phyloP scores from a whole-genome alignment of 192 early-diverging fungal species.

The Backusella liffmaniae region DNA sequence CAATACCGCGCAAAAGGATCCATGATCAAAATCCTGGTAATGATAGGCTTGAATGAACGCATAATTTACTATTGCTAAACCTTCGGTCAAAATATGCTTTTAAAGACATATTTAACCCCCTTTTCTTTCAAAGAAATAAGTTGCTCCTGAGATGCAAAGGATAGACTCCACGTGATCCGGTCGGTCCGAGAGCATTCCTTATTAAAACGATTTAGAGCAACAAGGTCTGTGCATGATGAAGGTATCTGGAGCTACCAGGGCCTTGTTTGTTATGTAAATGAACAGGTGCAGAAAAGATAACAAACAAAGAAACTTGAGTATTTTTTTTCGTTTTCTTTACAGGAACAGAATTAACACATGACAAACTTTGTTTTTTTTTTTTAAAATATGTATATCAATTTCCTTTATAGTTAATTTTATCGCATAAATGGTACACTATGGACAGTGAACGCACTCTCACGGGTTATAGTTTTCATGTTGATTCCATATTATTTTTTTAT shows the following conservation, averaged over 20 bases:
- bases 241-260: neutral
- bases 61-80: too few species aligned
- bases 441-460: neutral
- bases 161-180: neutral
- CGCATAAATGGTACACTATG: neutral
- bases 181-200: conserved; percentile 1
- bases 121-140: neutral
- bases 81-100: too few species aligned
- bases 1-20: too few species aligned
- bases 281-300: neutral
- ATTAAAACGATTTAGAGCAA: neutral
- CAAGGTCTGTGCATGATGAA: conserved; percentile 2
- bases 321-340: neutral
- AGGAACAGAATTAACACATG: neutral
- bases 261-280: neutral
- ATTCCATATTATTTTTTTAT: neutral
- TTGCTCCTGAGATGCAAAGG: neutral
- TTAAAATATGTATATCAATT: neutral
- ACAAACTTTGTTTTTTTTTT: neutral
- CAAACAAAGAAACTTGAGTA: neutral
- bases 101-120: neutral
- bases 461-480: neutral
- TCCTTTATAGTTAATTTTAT: neutral
- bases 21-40: too few species aligned
- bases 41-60: neutral